Evolutionary conservation across 345 rosid genomes (phyloP), one percentile per base, ranked within the genome.

Genomic region (Rhodamnia argentea): DNA sequence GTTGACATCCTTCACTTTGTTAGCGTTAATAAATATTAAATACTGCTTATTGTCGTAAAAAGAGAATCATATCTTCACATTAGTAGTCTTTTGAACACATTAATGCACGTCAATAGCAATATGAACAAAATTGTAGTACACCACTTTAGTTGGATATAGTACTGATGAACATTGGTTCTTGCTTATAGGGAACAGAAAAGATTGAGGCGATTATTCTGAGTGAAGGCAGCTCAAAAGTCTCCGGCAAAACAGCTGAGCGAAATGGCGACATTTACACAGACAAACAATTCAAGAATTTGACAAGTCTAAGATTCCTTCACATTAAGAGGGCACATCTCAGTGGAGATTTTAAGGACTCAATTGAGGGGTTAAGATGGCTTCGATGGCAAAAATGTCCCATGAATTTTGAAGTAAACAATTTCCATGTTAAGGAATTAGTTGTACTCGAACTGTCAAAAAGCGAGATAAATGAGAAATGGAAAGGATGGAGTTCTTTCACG

Each of bases 401-500:
- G 13, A 56, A 56, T 23, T 56, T 23, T 8, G 5, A 56, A 56
- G n/a, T 56, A 23, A 56, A 56, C 2, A 56, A 56, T 23, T 22
- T 56, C 9, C 59, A 23, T 1, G 2, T 3, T 1, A 22, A 3
- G 1, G 4, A 56, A 56, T 56, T 56, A 22, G 59, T 8, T 8
- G 59, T 23, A 22, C 59, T 56, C 2, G 12, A 56, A 8, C 8
- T 56, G 59, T 3, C 5, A 23, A 0, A 0, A 0, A 7, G 59
- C n/a, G 12, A 7, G 5, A 56, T 56, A 56, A 56, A 23, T 56
- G n/a, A 22, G n/a, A 56, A 3, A 20, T 56, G 59, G 59, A 1
- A 23, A 56, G 59, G 59, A 23, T 56, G 59, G 59, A 56, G n/a
- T 23, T 22, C 4, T 9, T 56, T 56, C n/a, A 23, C 0, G n/a